These are phyloP conservation scores for Annulohypoxylon stygium DNA, from an alignment of 495 filamentous ascomycete species.

Conservation along the genomic window DNA sequence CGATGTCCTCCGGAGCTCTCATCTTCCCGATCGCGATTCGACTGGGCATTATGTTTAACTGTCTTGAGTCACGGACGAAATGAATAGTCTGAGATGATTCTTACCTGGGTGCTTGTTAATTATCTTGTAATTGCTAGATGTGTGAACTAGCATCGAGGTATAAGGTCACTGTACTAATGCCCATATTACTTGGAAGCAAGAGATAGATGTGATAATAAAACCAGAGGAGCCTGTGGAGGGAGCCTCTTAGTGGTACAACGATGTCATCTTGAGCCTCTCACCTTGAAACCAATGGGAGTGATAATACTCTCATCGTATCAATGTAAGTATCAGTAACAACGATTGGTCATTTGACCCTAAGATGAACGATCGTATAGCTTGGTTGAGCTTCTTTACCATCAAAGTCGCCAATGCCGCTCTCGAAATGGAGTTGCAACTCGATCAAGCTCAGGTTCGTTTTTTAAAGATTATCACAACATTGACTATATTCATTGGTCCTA, in stretches of 20 bases:
- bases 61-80: conserved; percentile 22
- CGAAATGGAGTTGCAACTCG: too few species aligned
- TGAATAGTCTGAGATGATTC: conserved; percentile 8
- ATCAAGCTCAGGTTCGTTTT: too few species aligned
- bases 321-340: too few species aligned
- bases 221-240: conserved; percentile 21
- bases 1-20: not conserved
- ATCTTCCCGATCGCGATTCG: not conserved
- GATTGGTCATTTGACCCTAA: too few species aligned
- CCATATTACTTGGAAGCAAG: conserved; percentile 19
- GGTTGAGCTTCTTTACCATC: too few species aligned
- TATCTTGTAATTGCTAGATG: conserved; percentile 19
- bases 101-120: conserved; percentile 5
- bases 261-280: not conserved
- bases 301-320: too few species aligned
- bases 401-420: too few species aligned
- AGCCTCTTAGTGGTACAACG: not conserved
- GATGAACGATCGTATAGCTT: too few species aligned
- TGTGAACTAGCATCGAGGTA: conserved; percentile 9
- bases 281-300: not conserved
- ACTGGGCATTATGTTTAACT: not conserved
- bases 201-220: conserved; percentile 18
- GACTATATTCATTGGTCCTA: too few species aligned
- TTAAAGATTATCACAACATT: too few species aligned
- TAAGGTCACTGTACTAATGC: conserved; percentile 8